Evolutionary conservation across 2,329 filamentous ascomycete species (phyloP).

Genomic region (Beauveria sp.): DNA sequence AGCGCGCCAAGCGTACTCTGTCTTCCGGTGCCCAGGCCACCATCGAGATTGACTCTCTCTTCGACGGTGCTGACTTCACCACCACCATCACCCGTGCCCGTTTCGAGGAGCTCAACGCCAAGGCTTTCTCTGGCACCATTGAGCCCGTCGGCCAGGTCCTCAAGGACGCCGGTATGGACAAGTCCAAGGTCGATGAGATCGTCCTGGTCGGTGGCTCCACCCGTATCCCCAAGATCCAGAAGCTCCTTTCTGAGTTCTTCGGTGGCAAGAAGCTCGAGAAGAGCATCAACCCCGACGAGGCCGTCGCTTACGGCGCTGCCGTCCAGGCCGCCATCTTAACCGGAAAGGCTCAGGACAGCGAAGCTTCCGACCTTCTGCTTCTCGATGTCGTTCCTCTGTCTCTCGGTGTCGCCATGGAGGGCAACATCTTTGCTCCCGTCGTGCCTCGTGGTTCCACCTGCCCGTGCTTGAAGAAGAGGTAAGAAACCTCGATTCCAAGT

Average conservation of each 20-base stretch:
- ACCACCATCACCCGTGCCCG: constrained; percentile 97
- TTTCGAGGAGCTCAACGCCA: constrained; percentile 98
- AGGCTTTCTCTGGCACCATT: constrained; percentile 98
- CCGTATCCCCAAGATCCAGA: constrained; percentile 96
- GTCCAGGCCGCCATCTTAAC: constrained; percentile 98
- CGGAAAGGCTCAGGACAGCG: constrained; percentile 92
- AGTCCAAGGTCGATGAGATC: constrained; percentile 90
- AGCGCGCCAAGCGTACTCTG: constrained; percentile 98
- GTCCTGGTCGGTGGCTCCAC: constrained; percentile 97
- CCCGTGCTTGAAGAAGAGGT: constrained; percentile 69
- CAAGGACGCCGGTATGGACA: constrained; percentile 96
- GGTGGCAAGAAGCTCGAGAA: constrained; percentile 94
- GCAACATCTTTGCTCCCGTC: constrained; percentile 95
- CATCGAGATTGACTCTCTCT: constrained; percentile 96
- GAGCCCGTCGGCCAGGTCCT: constrained; percentile 98
- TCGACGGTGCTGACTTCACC: constrained; percentile 94
- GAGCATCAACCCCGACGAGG: constrained; percentile 99
- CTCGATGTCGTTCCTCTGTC: constrained; percentile 95
- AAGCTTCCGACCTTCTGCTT: constrained; percentile 89
- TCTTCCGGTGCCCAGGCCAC: constrained; percentile 89
- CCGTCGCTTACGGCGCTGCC: constrained; percentile 94
- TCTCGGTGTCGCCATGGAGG: constrained; percentile 98
- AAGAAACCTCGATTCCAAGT: not conserved
- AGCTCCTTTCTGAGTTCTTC: constrained; percentile 94
- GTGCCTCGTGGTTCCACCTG: constrained; percentile 73